Percentiles rank a stretch among this genome's conserved stretches.
Conservation (phyloP, 2,329 filamentous ascomycete species). For the Colletotrichum abscissum region DNA sequence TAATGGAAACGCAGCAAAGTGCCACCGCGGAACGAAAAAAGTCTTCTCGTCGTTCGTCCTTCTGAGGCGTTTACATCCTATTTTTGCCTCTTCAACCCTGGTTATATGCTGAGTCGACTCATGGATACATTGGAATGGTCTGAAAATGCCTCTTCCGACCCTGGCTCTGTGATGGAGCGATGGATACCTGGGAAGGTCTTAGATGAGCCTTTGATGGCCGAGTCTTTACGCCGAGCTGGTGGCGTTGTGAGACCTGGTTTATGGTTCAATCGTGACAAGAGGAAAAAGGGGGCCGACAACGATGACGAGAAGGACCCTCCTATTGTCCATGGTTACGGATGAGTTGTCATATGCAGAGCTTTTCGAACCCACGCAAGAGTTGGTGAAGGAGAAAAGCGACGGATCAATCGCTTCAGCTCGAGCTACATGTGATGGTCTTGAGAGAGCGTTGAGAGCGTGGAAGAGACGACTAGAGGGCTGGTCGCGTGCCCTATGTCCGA, state of each 20-base stretch:
- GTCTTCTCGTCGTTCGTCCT: slow-evolving; percentile 39
- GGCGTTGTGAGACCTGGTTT: slow-evolving; percentile 2
- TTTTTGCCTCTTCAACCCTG: not conserved
- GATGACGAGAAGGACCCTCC: no score
- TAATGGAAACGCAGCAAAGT: slow-evolving; percentile 33
- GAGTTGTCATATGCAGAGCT: not conserved
- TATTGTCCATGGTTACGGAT: not conserved
- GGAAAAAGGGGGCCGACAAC: not conserved
- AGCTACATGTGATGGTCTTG: slow-evolving; percentile 24
- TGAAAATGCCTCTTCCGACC: not conserved
- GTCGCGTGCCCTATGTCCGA: slow-evolving; percentile 26
- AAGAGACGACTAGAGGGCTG: not conserved
- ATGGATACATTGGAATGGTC: not conserved
- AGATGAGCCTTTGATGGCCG: not conserved
- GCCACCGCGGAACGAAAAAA: slow-evolving; percentile 10
- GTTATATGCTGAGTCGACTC: not conserved
- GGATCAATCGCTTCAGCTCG: not conserved
- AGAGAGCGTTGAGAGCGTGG: not conserved
- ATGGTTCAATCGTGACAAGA: not conserved
- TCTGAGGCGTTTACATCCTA: not conserved
- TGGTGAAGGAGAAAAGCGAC: not conserved
- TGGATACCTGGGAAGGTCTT: not conserved
- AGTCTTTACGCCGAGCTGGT: slow-evolving; percentile 17
- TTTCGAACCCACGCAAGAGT: not conserved
- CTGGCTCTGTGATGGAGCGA: not conserved